phyloP scores from a whole-genome alignment of 805 yeast species.

The Pichia californica region DNA sequence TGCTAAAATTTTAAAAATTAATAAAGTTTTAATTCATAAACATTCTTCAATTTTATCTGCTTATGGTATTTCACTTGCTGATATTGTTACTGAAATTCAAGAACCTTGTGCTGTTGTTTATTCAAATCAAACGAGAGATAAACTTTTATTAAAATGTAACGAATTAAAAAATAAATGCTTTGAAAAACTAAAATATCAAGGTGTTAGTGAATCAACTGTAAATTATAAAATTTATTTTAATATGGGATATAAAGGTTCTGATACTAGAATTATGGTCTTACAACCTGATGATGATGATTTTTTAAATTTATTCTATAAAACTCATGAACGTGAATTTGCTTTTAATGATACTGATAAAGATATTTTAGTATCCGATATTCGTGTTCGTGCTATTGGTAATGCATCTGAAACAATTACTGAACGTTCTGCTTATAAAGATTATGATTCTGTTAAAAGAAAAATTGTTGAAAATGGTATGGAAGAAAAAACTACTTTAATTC shows the following conservation, averaged over 20 bases:
- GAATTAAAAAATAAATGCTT: slow-evolving; percentile 39
- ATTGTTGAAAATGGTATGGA: slow-evolving; percentile 77
- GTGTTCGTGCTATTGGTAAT: slow-evolving; percentile 68
- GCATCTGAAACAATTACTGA: slow-evolving; percentile 75
- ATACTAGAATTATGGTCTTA: slow-evolving; percentile 61
- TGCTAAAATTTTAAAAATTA: slow-evolving; percentile 64
- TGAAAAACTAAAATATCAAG: slow-evolving; percentile 42
- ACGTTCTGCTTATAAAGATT: slow-evolving; percentile 49
- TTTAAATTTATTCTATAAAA: slow-evolving; percentile 40
- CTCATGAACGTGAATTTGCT: slow-evolving; percentile 65
- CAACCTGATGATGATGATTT: slow-evolving; percentile 24
- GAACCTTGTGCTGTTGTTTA: slow-evolving; percentile 55
- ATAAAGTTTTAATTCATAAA: slow-evolving; percentile 65
- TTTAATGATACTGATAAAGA: slow-evolving; percentile 36
- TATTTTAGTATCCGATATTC: slow-evolving; percentile 61
- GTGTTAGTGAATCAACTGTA: slow-evolving; percentile 18
- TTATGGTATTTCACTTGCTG: slow-evolving; percentile 83
- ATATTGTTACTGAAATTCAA: slow-evolving; percentile 71
- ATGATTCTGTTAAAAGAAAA: slow-evolving; percentile 79
- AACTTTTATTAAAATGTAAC: slow-evolving; percentile 40
- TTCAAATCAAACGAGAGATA: slow-evolving; percentile 23
- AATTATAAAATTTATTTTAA: slow-evolving; percentile 43
- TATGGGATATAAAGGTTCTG: slow-evolving; percentile 80
- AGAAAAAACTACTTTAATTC: slow-evolving; percentile 52
- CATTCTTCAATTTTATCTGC: slow-evolving; percentile 83